Evolutionary conservation across 1,284 basidiomycete genomes (phyloP).

Genomic region (Clitocybe nebularis): DNA sequence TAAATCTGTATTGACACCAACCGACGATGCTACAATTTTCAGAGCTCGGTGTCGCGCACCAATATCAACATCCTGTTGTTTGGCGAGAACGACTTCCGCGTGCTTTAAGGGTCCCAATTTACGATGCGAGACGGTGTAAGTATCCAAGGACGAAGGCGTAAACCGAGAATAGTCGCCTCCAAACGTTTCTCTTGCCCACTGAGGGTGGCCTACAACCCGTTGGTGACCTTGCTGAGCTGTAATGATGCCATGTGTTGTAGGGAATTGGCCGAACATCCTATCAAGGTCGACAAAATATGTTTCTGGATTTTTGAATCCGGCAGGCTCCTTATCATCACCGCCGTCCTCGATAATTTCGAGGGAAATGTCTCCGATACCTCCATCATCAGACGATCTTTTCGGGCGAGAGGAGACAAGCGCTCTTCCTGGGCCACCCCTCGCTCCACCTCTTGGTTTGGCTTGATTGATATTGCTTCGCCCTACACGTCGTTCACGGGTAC

Average conservation of each 20-base stretch:
- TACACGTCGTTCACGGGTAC: neutral
- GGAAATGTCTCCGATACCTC: constrained; percentile 16
- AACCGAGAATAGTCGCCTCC: constrained; percentile 53
- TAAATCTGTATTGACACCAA: constrained; percentile 1
- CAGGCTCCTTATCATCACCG: constrained; percentile 17
- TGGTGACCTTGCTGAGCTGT: constrained; percentile 1
- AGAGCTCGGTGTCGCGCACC: constrained; percentile 27
- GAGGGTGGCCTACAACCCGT: constrained; percentile 4
- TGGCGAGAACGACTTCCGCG: constrained; percentile 39
- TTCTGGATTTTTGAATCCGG: constrained; percentile 18
- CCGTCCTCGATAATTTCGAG: constrained; percentile 18
- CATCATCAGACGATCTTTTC: neutral
- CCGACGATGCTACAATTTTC: constrained; percentile 24
- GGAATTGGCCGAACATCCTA: constrained; percentile 15
- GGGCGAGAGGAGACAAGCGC: neutral
- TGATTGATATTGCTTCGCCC: neutral
- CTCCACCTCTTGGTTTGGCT: neutral
- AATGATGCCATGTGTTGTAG: constrained; percentile 6
- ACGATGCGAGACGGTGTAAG: constrained; percentile 22
- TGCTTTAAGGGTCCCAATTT: constrained; percentile 36
- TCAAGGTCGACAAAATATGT: constrained; percentile 17
- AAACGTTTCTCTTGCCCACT: constrained; percentile 26
- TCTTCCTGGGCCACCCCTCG: neutral
- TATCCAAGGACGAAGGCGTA: constrained; percentile 22
- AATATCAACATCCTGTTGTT: constrained; percentile 37